These are phyloP conservation scores for Cystobasidium pallidum DNA, from an alignment of 1,284 basidiomycete genomes.

Conservation along the genomic window DNA sequence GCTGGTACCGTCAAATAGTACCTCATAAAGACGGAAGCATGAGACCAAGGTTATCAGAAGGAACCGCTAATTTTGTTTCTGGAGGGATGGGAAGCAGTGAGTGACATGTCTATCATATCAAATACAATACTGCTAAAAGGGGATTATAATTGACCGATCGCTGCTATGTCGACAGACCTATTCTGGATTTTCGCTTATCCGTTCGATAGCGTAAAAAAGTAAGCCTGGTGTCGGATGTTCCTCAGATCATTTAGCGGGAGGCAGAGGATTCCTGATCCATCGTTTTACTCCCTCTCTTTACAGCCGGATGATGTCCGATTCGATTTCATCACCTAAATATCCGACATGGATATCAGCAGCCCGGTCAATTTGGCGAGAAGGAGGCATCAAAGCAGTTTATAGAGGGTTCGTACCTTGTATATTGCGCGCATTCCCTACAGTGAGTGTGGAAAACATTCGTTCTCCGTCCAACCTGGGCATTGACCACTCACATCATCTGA, in stretches of 20 bases:
- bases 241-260: too few relatives aligned
- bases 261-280: not conserved
- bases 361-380: slow-evolving; percentile 61
- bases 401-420: slow-evolving; percentile 62
- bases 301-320: slow-evolving; percentile 57
- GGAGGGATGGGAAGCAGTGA: slow-evolving; percentile 69
- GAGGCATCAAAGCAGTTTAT: slow-evolving; percentile 66
- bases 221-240: slow-evolving; percentile 47
- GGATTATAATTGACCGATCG: too few relatives aligned
- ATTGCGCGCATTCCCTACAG: slow-evolving; percentile 69
- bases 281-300: not conserved
- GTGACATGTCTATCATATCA: too few relatives aligned
- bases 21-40: slow-evolving; percentile 42
- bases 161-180: slow-evolving; percentile 50
- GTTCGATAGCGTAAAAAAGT: slow-evolving; percentile 78
- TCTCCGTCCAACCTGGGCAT: not conserved
- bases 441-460: slow-evolving; percentile 2
- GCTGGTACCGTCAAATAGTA: slow-evolving; percentile 44
- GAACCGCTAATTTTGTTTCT: slow-evolving; percentile 69
- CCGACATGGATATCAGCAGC: slow-evolving; percentile 62
- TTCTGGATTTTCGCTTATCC: slow-evolving; percentile 68
- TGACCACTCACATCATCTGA: too few relatives aligned
- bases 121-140: too few relatives aligned
- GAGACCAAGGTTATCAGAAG: slow-evolving; percentile 63
- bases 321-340: slow-evolving; percentile 63